phyloP scores from a whole-genome alignment of 2,329 filamentous ascomycete genomes.

The Sarocladium kiliense region DNA sequence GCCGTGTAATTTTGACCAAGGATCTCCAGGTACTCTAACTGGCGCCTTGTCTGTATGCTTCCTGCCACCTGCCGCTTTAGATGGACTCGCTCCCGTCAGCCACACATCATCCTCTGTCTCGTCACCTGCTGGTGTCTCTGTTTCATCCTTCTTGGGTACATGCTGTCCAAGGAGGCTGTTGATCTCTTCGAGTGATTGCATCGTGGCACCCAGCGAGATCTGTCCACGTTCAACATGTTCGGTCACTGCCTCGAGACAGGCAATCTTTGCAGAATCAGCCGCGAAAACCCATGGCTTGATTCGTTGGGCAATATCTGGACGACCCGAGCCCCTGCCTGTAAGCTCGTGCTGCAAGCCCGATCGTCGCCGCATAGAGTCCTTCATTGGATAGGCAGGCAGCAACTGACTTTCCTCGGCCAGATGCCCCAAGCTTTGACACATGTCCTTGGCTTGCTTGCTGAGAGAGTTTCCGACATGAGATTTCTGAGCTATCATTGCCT shows the following conservation, averaged over 20 bases:
- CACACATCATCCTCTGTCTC: slow-evolving; percentile 26
- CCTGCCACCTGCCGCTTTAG: slow-evolving; percentile 16
- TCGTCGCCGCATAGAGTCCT: slow-evolving; percentile 26
- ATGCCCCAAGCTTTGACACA: slow-evolving; percentile 44
- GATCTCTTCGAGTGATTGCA: slow-evolving; percentile 43
- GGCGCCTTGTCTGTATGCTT: slow-evolving; percentile 21
- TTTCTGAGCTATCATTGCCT: slow-evolving; percentile 52
- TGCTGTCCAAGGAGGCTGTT: slow-evolving; percentile 39
- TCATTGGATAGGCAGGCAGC: slow-evolving; percentile 45
- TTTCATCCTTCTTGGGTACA: slow-evolving; percentile 9
- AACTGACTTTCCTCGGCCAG: slow-evolving; percentile 59
- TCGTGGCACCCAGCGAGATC: slow-evolving; percentile 47
- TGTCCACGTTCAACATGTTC: slow-evolving; percentile 57
- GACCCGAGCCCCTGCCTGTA: slow-evolving; percentile 27
- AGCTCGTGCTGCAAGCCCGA: slow-evolving; percentile 41
- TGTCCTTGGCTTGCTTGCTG: slow-evolving; percentile 45
- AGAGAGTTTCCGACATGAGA: slow-evolving; percentile 48
- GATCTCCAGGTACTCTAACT: slow-evolving; percentile 24
- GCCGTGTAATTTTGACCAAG: slow-evolving; percentile 49
- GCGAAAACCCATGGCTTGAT: slow-evolving; percentile 56
- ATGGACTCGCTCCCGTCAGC: slow-evolving; percentile 25
- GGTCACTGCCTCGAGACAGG: slow-evolving; percentile 51
- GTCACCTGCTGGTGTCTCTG: slow-evolving; percentile 7
- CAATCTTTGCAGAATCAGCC: slow-evolving; percentile 54
- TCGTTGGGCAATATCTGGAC: slow-evolving; percentile 33